phyloP scores from a whole-genome alignment of 2,329 filamentous ascomycete genomes.

The Furcasterigmium furcatum region DNA sequence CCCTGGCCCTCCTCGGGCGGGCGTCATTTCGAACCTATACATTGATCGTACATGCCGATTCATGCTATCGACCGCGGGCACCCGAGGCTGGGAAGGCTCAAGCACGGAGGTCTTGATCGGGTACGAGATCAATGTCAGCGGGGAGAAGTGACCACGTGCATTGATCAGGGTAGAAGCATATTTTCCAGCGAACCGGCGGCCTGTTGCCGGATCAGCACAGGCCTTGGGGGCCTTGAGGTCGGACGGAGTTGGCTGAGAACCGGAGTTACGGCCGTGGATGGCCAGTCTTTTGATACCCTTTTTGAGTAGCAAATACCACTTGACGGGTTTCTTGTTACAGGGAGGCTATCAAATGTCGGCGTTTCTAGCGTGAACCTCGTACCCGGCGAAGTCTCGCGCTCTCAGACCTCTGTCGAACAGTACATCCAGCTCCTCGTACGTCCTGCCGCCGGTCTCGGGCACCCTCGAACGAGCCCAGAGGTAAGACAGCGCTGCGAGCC shows the following conservation, averaged over 20 bases:
- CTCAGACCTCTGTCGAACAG: conserved; percentile 25
- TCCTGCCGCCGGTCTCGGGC: conserved; percentile 19
- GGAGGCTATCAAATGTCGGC: too few relatives aligned
- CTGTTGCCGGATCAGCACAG: neutral
- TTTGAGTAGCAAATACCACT: too few relatives aligned
- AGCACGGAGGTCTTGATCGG: conserved; percentile 89
- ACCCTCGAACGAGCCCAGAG: conserved; percentile 19
- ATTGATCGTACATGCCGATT: conserved; percentile 85
- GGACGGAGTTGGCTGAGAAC: neutral
- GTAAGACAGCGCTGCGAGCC: conserved; percentile 15
- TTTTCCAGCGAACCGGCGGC: neutral
- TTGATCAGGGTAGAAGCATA: neutral
- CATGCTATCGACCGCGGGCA: conserved; percentile 89
- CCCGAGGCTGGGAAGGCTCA: conserved; percentile 89
- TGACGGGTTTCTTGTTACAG: too few relatives aligned
- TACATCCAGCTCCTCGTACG: too few relatives aligned
- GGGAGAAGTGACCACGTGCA: conserved; percentile 11
- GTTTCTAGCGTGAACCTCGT: too few relatives aligned
- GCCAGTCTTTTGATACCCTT: too few relatives aligned
- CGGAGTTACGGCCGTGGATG: too few relatives aligned
- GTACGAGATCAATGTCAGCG: conserved; percentile 70
- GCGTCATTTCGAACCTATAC: conserved; percentile 82
- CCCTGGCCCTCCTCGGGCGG: conserved; percentile 77
- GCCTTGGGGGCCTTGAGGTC: neutral
- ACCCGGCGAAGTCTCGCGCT: conserved; percentile 37